Evolutionary conservation across 2,329 filamentous ascomycete genomes (phyloP).

Genomic region (Myriangium duriaei): DNA sequence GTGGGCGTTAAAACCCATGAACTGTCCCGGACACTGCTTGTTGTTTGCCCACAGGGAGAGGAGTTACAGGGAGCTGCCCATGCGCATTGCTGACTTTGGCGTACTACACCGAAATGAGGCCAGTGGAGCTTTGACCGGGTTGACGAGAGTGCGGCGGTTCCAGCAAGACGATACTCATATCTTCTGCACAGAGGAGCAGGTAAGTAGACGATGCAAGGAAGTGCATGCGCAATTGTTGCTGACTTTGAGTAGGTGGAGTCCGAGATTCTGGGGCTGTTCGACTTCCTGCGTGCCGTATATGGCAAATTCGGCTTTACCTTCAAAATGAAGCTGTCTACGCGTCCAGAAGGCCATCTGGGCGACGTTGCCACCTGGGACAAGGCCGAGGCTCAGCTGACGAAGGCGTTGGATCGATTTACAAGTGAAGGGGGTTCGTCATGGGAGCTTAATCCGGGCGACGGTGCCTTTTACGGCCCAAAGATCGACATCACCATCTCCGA

Average conservation of each 20-base stretch:
- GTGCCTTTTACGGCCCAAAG: slow-evolving; percentile 97
- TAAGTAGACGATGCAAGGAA: slow-evolving; percentile 19
- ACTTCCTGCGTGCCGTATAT: slow-evolving; percentile 71
- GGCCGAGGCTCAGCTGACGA: slow-evolving; percentile 68
- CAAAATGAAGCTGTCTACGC: slow-evolving; percentile 88
- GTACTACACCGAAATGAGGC: slow-evolving; percentile 92
- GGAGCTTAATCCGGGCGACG: slow-evolving; percentile 88
- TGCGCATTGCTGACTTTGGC: slow-evolving; percentile 90
- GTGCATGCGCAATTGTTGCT: too few species aligned
- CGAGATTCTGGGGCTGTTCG: slow-evolving; percentile 74
- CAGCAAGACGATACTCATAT: slow-evolving; percentile 95
- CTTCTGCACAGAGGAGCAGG: slow-evolving; percentile 76
- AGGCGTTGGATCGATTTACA: slow-evolving; percentile 68
- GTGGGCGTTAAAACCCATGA: slow-evolving; percentile 91
- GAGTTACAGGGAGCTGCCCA: slow-evolving; percentile 80
- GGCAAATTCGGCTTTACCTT: slow-evolving; percentile 79
- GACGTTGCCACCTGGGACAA: slow-evolving; percentile 77
- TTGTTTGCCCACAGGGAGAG: slow-evolving; percentile 74
- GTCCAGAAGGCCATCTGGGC: slow-evolving; percentile 79
- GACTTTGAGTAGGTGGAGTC: slow-evolving; percentile 46
- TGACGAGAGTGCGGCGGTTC: slow-evolving; percentile 88
- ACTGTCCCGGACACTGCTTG: slow-evolving; percentile 88
- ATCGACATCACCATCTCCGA: slow-evolving; percentile 94
- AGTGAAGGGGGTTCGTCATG: slow-evolving; percentile 52
- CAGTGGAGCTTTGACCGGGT: slow-evolving; percentile 76